phyloP scores from a whole-genome alignment of 2,329 filamentous ascomycete species.

The Venturia effusa region DNA sequence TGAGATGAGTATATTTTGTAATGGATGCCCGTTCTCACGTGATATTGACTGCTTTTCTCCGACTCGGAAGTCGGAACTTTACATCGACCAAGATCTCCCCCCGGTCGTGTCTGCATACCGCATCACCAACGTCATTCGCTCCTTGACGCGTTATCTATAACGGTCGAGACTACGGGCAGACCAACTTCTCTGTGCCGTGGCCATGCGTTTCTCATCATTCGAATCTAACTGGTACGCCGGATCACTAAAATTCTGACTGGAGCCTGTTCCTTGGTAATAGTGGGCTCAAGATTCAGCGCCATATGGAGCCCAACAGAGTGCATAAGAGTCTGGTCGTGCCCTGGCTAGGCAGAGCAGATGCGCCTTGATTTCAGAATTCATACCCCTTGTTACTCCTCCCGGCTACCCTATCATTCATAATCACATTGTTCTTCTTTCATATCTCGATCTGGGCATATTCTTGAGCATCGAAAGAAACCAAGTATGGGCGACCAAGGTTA shows the following conservation, averaged over 20 bases:
- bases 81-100: background rate
- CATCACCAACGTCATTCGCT: background rate
- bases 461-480: background rate
- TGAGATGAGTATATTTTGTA: no score
- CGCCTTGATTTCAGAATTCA: background rate
- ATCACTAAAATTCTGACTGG: background rate
- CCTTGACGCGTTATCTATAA: background rate
- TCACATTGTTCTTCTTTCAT: background rate
- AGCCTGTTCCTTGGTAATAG: background rate
- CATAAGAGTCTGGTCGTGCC: background rate
- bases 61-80: no score
- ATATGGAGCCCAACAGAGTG: background rate
- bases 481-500: background rate
- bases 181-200: background rate
- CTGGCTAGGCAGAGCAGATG: background rate
- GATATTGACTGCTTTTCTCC: no score
- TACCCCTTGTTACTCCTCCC: background rate
- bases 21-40: no score
- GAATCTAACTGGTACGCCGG: background rate
- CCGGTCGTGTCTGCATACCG: background rate
- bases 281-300: background rate
- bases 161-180: background rate
- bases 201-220: background rate
- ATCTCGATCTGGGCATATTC: background rate
- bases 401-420: no score